These are phyloP conservation scores for Torrubiellomyces zombiae DNA, from an alignment of 2,329 filamentous ascomycete genomes.

Conservation along the genomic window DNA sequence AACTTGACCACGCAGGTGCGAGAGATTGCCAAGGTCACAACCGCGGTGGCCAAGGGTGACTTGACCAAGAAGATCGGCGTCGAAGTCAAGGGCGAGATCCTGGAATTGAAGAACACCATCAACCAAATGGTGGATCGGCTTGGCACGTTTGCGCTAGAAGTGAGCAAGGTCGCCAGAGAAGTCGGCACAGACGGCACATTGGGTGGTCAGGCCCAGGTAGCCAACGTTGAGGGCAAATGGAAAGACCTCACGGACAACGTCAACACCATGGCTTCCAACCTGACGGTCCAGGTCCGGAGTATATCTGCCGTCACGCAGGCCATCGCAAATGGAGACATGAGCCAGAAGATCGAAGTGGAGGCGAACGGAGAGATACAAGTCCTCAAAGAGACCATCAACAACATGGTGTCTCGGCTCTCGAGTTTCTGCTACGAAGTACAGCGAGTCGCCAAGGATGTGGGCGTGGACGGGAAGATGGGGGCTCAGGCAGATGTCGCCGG, in stretches of 20 bases:
- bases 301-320: slow-evolving; percentile 91
- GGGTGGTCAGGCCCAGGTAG: slow-evolving; percentile 83
- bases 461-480: slow-evolving; percentile 96
- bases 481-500: slow-evolving; percentile 90
- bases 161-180: slow-evolving; percentile 87
- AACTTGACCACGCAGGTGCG: slow-evolving; percentile 95
- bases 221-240: slow-evolving; percentile 95
- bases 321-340: slow-evolving; percentile 91
- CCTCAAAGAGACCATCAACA: slow-evolving; percentile 91
- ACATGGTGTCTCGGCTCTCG: slow-evolving; percentile 92
- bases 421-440: slow-evolving; percentile 96
- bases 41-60: slow-evolving; percentile 85
- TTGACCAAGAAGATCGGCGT: slow-evolving; percentile 92
- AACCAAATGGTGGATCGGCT: slow-evolving; percentile 98
- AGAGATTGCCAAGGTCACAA: slow-evolving; percentile 93
- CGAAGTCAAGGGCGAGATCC: slow-evolving; percentile 83
- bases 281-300: slow-evolving; percentile 64
- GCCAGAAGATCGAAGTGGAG: slow-evolving; percentile 86
- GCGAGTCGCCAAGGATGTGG: slow-evolving; percentile 87
- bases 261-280: slow-evolving; percentile 57
- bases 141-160: slow-evolving; percentile 89
- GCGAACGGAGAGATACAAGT: slow-evolving; percentile 90
- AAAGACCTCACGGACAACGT: slow-evolving; percentile 88
- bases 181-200: slow-evolving; percentile 92
- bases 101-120: slow-evolving; percentile 92